These are phyloP conservation scores for Hsuehochloa calcarea DNA, from an alignment of 176 grass and related monocot genomes.

Conservation along the genomic window DNA sequence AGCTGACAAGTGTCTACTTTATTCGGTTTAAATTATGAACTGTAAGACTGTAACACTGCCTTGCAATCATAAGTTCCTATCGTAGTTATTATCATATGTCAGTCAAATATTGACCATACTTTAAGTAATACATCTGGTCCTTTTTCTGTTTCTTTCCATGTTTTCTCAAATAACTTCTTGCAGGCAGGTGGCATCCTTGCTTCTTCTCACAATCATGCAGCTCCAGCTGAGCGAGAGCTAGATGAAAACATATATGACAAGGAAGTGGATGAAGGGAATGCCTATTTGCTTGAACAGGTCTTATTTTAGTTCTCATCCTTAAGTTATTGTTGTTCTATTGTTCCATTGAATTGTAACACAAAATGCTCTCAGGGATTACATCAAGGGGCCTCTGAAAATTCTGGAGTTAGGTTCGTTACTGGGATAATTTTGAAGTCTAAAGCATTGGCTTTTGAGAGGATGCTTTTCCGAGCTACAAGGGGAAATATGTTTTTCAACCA, in stretches of 20 bases:
- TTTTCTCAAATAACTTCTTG: constrained; percentile 80
- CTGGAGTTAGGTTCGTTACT: constrained; percentile 93
- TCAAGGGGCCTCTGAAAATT: constrained; percentile 52
- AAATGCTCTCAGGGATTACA: constrained; percentile 52
- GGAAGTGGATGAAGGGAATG: constrained; percentile 49
- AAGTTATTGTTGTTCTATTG: constrained; percentile 27
- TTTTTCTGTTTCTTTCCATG: constrained; percentile 12
- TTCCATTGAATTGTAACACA: constrained; percentile 29
- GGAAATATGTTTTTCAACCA: constrained; percentile 99
- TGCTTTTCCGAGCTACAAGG: constrained; percentile 96
- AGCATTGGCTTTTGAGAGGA: constrained; percentile 92
- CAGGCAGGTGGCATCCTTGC: constrained; percentile 98
- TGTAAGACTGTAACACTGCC: not conserved
- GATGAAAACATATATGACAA: constrained; percentile 81
- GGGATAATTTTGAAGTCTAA: constrained; percentile 91
- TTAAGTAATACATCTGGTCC: constrained; percentile 24
- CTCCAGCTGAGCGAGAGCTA: constrained; percentile 77
- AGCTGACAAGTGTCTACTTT: constrained; percentile 4
- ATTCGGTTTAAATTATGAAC: constrained; percentile 9
- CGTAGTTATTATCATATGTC: constrained; percentile 16
- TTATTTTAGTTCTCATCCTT: constrained; percentile 21
- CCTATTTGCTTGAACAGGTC: constrained; percentile 95
- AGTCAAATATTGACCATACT: constrained; percentile 15
- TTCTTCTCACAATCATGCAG: constrained; percentile 81
- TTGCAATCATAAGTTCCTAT: constrained; percentile 1